Evolutionary conservation across 345 rosid species (phyloP).

Genomic region (Heritiera fomes): DNA sequence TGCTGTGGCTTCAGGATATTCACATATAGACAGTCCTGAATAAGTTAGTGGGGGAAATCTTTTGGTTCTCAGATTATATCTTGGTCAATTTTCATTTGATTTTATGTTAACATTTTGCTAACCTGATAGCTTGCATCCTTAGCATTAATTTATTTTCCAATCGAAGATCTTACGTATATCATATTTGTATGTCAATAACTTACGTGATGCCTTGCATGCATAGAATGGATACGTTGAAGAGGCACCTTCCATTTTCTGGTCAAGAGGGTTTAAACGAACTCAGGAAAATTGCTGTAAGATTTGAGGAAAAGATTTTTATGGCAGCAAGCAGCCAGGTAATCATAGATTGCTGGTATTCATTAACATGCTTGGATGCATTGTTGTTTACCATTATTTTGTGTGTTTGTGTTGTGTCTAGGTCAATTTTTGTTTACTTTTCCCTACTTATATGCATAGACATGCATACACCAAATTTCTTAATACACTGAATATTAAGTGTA

Average conservation of each 20-base stretch:
- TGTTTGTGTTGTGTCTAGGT: too few relatives aligned
- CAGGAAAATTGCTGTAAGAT: slow-evolving; percentile 67
- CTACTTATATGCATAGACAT: not conserved
- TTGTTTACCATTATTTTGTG: not conserved
- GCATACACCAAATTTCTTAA: not conserved
- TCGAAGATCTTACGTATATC: not conserved
- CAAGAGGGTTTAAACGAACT: slow-evolving; percentile 74
- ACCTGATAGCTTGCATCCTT: too few relatives aligned
- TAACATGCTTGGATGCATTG: not conserved
- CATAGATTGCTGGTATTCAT: not conserved
- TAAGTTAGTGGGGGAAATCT: not conserved
- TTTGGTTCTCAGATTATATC: not conserved
- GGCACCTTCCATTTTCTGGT: slow-evolving; percentile 39
- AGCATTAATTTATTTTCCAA: not conserved
- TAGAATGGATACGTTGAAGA: slow-evolving; percentile 57
- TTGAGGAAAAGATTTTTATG: slow-evolving; percentile 76
- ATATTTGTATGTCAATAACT: not conserved
- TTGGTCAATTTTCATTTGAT: too few relatives aligned
- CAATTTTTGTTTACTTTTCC: not conserved
- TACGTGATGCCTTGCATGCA: not conserved
- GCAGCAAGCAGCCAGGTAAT: slow-evolving; percentile 69
- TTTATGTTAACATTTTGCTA: too few relatives aligned
- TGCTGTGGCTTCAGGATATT: not conserved
- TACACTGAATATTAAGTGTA: slow-evolving; percentile 1
- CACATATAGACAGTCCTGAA: not conserved